A percentile compares a stretch with the other conserved stretches of the same genome.
Conservation (phyloP, 2,329 filamentous ascomycete species). For the Neonectria punicea region DNA sequence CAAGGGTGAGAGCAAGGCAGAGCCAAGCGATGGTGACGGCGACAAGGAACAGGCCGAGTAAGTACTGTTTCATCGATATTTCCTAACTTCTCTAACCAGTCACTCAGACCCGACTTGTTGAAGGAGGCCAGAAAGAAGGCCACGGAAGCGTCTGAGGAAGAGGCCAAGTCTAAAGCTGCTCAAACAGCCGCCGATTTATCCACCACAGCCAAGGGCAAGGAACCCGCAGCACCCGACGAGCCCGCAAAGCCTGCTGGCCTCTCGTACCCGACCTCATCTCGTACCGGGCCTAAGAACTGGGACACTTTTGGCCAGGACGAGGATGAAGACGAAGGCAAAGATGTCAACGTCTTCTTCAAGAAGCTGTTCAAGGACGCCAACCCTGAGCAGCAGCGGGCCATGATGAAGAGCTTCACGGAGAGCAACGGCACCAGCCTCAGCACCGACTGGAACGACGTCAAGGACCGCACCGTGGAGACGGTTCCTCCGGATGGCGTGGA, state of each 20-base stretch:
- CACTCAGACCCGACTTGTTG: constrained; percentile 28
- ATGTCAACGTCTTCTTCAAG: constrained; percentile 89
- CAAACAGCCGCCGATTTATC: constrained; percentile 10
- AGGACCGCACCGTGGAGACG: constrained; percentile 75
- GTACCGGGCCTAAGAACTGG: constrained; percentile 88
- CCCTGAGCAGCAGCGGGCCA: constrained; percentile 85
- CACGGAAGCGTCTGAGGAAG: constrained; percentile 25
- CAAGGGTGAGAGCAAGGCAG: constrained; percentile 28
- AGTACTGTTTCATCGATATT: not conserved
- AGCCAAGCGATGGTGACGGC: not conserved
- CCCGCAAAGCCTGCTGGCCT: constrained; percentile 51
- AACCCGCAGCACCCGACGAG: constrained; percentile 3
- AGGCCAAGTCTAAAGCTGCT: not conserved
- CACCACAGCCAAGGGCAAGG: constrained; percentile 25
- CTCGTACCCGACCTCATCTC: constrained; percentile 87
- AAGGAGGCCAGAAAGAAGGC: constrained; percentile 39
- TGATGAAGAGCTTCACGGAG: constrained; percentile 97
- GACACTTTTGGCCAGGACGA: constrained; percentile 74
- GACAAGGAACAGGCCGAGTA: constrained; percentile 35
- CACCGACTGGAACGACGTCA: constrained; percentile 90
- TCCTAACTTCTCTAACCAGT: constrained; percentile 12
- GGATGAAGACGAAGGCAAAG: constrained; percentile 67
- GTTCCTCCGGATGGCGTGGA: constrained; percentile 81
- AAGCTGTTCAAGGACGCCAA: constrained; percentile 81
- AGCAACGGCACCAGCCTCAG: constrained; percentile 93